Evolutionary conservation across 139 green algal genomes (phyloP), one percentile per base, ranked within the genome.

Genomic region (Volvox africanus): DNA sequence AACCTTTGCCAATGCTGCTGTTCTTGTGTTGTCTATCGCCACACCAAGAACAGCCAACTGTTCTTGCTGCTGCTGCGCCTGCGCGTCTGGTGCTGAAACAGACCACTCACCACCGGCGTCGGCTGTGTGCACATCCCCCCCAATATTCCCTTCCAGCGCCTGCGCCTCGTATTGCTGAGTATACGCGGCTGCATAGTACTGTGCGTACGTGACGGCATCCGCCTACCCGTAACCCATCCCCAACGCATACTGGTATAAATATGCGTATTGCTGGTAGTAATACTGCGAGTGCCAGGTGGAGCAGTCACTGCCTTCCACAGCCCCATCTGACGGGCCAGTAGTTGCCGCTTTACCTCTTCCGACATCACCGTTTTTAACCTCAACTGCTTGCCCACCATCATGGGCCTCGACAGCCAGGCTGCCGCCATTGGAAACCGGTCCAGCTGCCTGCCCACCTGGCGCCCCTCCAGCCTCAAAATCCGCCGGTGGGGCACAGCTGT

Each of bases 221-320:
- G n/a, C 73, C 80, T 88, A 65, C 69, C 11, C 30, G 50, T 89
- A 89, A 14, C 89, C 89, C 89, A 87, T 32, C n/a, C 36, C 36
- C 37, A 86, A 20, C 19, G 69, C 68, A 76, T 93, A 82, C 61
- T 93, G 83, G 73, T 97, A 93, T 84, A 98, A 90, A 35, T 97
- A 95, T 9, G 94, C 93, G 78, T 99, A 96, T 80, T 97, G 94
- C 65, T 93, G 89, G 55, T 86, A 89, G 61, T 92, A 86, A 73
- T 89, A 90, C 76, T 90, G 86, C 71, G 86, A 90, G 86, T 83
- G 61, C 61, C 67, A 33, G 22, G 71, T 30, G 71, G 71, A 30
- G 71, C 71, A 16, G 71, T 21, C 71, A 73, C 21, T 73, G 71
- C 71, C 50, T 55, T 55, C 44, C 5, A 55, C 44, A 55, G 5